These are phyloP conservation scores for Rhizopus sp. DNA, from an alignment of 371 early-diverging fungal genomes.

Conservation along the genomic window DNA sequence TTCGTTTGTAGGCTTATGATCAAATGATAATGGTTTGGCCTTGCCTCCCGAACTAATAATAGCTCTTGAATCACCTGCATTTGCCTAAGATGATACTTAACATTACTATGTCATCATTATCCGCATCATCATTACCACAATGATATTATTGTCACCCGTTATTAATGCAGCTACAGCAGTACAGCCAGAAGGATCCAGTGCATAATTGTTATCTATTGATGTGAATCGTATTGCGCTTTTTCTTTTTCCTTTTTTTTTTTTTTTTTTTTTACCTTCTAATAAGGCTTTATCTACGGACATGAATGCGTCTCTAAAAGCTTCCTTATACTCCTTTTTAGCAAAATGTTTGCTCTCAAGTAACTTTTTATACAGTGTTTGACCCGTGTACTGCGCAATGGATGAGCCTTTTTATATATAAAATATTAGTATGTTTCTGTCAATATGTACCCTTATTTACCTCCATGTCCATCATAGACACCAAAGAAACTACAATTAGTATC, in stretches of 20 bases:
- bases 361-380: conserved; percentile 69
- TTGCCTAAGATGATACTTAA: conserved; percentile 47
- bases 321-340: conserved; percentile 61
- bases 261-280: conserved; percentile 59
- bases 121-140: conserved; percentile 29
- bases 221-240: neutral
- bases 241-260: neutral
- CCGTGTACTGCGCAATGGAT: conserved; percentile 82
- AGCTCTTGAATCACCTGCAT: conserved; percentile 93
- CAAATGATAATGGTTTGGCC: conserved; percentile 75
- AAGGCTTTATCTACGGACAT: conserved; percentile 80
- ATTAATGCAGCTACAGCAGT: conserved; percentile 74
- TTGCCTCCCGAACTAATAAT: conserved; percentile 74
- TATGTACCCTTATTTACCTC: conserved; percentile 58
- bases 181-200: conserved; percentile 85
- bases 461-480: conserved; percentile 96
- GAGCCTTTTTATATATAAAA: conserved; percentile 44
- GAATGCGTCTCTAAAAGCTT: conserved; percentile 84
- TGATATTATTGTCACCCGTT: conserved; percentile 26
- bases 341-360: conserved; percentile 68
- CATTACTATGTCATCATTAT: conserved; percentile 29
- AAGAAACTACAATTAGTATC: conserved; percentile 71
- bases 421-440: neutral
- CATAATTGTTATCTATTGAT: conserved; percentile 64
- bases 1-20: conserved; percentile 88